Base-by-base conservation (phyloP, 257 asterid species). In the Ocimum tenuiflorum region DNA sequence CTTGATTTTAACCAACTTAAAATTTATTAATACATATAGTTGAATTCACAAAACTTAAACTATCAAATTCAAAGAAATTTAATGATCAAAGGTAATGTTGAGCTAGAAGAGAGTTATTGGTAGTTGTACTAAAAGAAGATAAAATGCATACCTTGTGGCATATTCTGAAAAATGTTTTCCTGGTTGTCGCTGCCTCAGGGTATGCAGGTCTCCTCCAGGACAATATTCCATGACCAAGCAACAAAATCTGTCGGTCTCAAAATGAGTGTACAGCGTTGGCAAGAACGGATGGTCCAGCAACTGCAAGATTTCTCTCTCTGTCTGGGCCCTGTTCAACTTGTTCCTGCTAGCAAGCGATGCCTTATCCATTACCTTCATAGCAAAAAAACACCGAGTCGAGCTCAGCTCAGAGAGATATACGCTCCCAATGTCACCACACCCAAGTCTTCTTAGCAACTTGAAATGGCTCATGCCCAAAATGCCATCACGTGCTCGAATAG, bases 351-450 rank as follows among this genome's bases (percentile, higher is more conserved):
- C 96, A 59, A 88, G 76, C 41, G 92, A 83, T n/a, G 85, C 88
- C 74, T 88, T 88, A 73, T 88, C 87, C 95, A 88, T 88, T 3
- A 88, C 95, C 73, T 88, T 88, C 92, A 85, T 83, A 8, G 95
- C 95, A 58, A 88, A 88, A 56, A 81, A 77, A 75, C 91, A 83
- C 71, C 81, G 73, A 20, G 83, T 83, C 11, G 85, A 79, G 48
- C 83, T 78, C 85, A 88, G 65, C 75, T 88, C 96, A 2, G 96
- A 82, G 53, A 88, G 67, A 78, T 88, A 88, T 67, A 88, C 94
- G 52, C 94, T 88, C 33, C 95, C 96, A 23, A 88, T 88, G 72
- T 88, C 96, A 60, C 96, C 96, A 85, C 90, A 88, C 4, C 96
- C 96, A 22, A 88, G 77, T 64, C 89, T 77, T 65, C 81, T 88